Evolutionary conservation across 2,329 filamentous ascomycete genomes (phyloP), one percentile per base, ranked within the genome.

Genomic region (Cercospora sp.): DNA sequence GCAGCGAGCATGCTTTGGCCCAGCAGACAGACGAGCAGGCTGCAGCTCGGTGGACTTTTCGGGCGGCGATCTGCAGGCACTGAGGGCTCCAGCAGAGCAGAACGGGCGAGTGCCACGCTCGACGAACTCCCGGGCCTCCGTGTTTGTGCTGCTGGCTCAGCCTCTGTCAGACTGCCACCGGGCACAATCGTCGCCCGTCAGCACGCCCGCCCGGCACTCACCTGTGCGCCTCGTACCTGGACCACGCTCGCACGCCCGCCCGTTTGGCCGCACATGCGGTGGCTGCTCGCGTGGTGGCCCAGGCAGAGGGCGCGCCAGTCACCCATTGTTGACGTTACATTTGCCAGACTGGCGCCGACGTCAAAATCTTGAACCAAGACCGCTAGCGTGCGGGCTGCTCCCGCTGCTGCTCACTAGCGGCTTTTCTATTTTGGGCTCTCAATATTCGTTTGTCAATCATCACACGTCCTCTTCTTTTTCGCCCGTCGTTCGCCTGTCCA

Each of bases 51-150:
- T 48, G 42, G n/a, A 12, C 42, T 10, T 48, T 20, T 48, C n/a
- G 42, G 42, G 42, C n/a, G 30, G 53, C 58, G 59, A 69, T 67
- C 68, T 69, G 68, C 68, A 69, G 65, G 65, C 36, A 60, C 64
- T 62, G 55, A 45, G 39, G 42, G 60, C 36, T n/a, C 23, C 36
- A 18, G 28, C 36, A 6, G 13, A 12, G 31, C 36, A 42, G 30
- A 13, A 42, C 36, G 48, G 36, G 12, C 23, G 30, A 28, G 48
- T 33, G 20, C 63, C 16, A 57, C 31, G 26, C 36, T 53, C 23
- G 16, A 30, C 23, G 60, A 53, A 45, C 36, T 51, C 26, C 62
- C 62, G 62, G 62, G 62, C 28, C 30, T 64, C 42, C 53, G 60
- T 58, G 33, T 60, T 51, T 55, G 53, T 20, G 45, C 45, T 20